Evolutionary conservation across 2,329 filamentous ascomycete genomes (phyloP).

Genomic region (Epichloe glyceriae): DNA sequence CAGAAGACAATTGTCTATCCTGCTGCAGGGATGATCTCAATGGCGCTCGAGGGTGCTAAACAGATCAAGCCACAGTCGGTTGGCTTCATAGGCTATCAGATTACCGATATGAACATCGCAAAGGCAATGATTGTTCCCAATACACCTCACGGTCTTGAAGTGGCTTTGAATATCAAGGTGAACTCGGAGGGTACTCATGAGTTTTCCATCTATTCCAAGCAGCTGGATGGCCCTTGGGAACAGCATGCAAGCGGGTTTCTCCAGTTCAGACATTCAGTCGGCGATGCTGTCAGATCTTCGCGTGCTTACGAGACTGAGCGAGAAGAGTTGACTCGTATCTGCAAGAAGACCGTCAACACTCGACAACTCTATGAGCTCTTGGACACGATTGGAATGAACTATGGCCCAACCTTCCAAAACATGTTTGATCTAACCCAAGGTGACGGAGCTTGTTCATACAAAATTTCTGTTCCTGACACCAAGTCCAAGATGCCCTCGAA

Average conservation of each 20-base stretch:
- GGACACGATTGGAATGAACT: constrained; percentile 37
- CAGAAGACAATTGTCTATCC: constrained; percentile 38
- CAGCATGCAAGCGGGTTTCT: constrained; percentile 27
- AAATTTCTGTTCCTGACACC: constrained; percentile 34
- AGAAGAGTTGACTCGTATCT: constrained; percentile 14
- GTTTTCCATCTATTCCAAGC: constrained; percentile 36
- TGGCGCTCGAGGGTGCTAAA: constrained; percentile 33
- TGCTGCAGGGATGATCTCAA: constrained; percentile 34
- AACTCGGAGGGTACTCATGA: constrained; percentile 7
- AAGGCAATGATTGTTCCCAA: constrained; percentile 39
- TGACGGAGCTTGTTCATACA: constrained; percentile 21
- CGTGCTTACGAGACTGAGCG: constrained; percentile 12
- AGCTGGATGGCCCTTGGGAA: constrained; percentile 26
- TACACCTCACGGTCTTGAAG: constrained; percentile 34
- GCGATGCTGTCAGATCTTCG: constrained; percentile 10
- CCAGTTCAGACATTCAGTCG: constrained; percentile 14
- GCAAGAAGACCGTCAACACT: constrained; percentile 23
- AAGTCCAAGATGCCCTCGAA: constrained; percentile 37
- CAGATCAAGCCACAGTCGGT: constrained; percentile 21
- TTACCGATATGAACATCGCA: constrained; percentile 32
- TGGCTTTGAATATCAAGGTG: constrained; percentile 31
- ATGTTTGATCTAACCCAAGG: constrained; percentile 24
- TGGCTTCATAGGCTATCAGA: constrained; percentile 25
- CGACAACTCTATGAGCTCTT: constrained; percentile 37
- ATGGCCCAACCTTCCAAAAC: constrained; percentile 37